Evolutionary conservation across 176 grass and related monocot species (phyloP).

Genomic region (Aegilops umbellulata): DNA sequence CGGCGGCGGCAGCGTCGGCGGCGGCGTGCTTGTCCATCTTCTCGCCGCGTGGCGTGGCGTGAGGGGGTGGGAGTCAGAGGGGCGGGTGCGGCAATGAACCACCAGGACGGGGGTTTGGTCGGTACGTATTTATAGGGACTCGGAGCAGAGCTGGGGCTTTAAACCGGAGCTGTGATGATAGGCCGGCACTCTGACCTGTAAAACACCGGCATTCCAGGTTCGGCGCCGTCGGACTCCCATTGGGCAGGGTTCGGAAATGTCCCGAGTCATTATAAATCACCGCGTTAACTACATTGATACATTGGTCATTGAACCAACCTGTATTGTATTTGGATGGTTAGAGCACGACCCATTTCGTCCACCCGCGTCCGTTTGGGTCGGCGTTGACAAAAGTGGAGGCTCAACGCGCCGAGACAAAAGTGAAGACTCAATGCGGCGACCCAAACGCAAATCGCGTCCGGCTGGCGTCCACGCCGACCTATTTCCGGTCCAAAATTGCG

Average conservation of each 20-base stretch:
- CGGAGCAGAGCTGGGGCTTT: not conserved
- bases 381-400: too few species aligned
- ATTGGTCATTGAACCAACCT: not conserved
- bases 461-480: too few species aligned
- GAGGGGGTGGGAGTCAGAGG: not conserved
- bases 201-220: not conserved
- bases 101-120: slow-evolving; percentile 27
- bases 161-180: not conserved
- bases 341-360: too few species aligned
- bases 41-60: slow-evolving; percentile 15
- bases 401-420: too few species aligned
- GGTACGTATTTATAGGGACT: slow-evolving; percentile 40
- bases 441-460: too few species aligned
- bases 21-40: slow-evolving; percentile 52
- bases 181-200: not conserved
- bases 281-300: not conserved
- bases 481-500: too few species aligned
- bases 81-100: not conserved
- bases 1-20: not conserved
- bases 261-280: not conserved
- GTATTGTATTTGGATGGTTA: too few species aligned
- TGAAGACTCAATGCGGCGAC: too few species aligned
- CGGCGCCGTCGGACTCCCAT: not conserved
- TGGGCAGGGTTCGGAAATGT: not conserved
- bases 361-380: too few species aligned